Percentiles rank a stretch among this genome's conserved stretches.
These are phyloP conservation scores for Symbiodinium natans DNA, from an alignment of 73 alveolate species.

Conservation along the genomic window DNA sequence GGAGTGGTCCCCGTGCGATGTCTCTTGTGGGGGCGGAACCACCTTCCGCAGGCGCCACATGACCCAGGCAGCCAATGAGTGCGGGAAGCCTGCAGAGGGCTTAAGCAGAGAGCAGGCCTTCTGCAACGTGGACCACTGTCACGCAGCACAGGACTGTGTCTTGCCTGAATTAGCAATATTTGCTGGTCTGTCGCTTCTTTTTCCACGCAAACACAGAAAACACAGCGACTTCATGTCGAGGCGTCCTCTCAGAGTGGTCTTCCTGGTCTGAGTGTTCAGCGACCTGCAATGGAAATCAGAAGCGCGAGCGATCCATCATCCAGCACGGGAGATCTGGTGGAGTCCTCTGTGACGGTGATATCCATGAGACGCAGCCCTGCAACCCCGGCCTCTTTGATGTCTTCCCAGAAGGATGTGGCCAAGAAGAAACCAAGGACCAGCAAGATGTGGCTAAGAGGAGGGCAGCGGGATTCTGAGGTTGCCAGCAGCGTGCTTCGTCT, in stretches of 20 bases:
- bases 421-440: background rate
- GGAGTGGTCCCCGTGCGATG: conserved; percentile 32
- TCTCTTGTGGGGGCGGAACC: conserved; percentile 23
- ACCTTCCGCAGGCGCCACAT: conserved; percentile 3
- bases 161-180: background rate
- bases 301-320: conserved; percentile 2
- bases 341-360: background rate
- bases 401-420: conserved; percentile 15
- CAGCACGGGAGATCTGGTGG: conserved; percentile 18
- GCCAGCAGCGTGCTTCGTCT: background rate
- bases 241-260: background rate
- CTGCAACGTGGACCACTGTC: conserved; percentile 8
- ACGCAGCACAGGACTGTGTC: background rate
- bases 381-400: conserved; percentile 6
- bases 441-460: background rate
- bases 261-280: background rate
- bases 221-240: background rate
- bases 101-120: conserved; percentile 6
- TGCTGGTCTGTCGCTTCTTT: no score
- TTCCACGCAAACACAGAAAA: no score
- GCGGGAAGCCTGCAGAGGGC: conserved; percentile 31
- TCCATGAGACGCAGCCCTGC: conserved; percentile 24
- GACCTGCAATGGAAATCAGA: background rate
- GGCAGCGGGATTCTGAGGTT: background rate
- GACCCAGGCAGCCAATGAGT: background rate